phyloP scores from a whole-genome alignment of 768 basidiomycete species.

The Russula sp. region DNA sequence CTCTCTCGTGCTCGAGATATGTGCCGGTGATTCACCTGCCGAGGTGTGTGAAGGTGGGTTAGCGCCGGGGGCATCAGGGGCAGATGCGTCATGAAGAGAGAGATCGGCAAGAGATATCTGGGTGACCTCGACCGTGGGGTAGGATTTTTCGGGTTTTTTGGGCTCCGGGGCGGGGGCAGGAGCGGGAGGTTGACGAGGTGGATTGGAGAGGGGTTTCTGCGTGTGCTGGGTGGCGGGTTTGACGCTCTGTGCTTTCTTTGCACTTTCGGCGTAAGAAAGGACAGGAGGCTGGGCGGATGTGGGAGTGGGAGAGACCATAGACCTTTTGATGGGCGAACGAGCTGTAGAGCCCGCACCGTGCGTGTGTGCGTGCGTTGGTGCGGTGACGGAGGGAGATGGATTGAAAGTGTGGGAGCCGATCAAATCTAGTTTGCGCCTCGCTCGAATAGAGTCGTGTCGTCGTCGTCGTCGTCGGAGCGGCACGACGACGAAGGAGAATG shows the following conservation, averaged over 20 bases:
- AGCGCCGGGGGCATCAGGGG: neutral
- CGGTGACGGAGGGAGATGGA: slow-evolving; percentile 22
- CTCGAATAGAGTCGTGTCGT: no score
- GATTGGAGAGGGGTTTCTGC: slow-evolving; percentile 11
- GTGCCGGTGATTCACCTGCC: slow-evolving; percentile 2
- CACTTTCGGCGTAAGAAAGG: slow-evolving; percentile 45
- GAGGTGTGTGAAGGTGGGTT: neutral
- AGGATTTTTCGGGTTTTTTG: neutral
- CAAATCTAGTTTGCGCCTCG: slow-evolving; percentile 8
- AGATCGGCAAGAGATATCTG: slow-evolving; percentile 4
- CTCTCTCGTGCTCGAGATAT: slow-evolving; percentile 1
- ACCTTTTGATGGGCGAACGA: slow-evolving; percentile 24
- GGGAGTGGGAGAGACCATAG: slow-evolving; percentile 29
- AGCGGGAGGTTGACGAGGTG: slow-evolving; percentile 6
- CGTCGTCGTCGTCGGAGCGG: no score
- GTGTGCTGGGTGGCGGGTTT: slow-evolving; percentile 18
- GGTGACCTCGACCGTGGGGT: slow-evolving; percentile 2
- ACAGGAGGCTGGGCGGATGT: slow-evolving; percentile 31
- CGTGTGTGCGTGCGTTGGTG: no score
- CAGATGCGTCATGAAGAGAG: slow-evolving; percentile 9
- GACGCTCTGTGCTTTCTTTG: slow-evolving; percentile 33
- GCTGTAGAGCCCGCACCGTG: slow-evolving; percentile 3
- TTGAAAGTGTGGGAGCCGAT: slow-evolving; percentile 13
- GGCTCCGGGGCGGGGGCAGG: slow-evolving; percentile 2
- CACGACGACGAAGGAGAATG: neutral